Percentiles rank a stretch among this genome's conserved stretches.
phyloP scores from a whole-genome alignment of 306 rosid genomes.

The Aeschynomene evenia region DNA sequence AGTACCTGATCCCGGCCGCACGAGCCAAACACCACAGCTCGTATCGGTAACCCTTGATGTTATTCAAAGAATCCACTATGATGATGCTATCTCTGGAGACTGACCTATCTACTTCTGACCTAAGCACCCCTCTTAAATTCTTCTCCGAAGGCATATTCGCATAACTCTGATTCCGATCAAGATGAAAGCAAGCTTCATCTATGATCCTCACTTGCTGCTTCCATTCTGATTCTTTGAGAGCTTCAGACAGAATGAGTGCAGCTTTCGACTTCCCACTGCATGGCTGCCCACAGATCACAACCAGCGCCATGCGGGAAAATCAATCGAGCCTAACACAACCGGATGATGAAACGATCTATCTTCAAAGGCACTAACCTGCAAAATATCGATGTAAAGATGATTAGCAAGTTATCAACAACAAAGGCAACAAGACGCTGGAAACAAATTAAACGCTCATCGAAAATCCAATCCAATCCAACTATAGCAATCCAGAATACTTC shows the following conservation, averaged over 20 bases:
- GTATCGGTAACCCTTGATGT: slow-evolving; percentile 87
- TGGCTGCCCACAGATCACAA: slow-evolving; percentile 93
- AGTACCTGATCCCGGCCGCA: slow-evolving; percentile 78
- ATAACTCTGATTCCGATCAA: slow-evolving; percentile 75
- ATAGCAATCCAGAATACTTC: not conserved
- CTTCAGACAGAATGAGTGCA: slow-evolving; percentile 58
- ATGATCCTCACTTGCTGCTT: slow-evolving; percentile 58
- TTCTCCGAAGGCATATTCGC: slow-evolving; percentile 91
- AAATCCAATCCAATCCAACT: too few species aligned
- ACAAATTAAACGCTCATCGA: not conserved
- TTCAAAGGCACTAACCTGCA: slow-evolving; percentile 27
- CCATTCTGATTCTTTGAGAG: slow-evolving; percentile 62
- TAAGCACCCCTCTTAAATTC: slow-evolving; percentile 83
- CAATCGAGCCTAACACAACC: not conserved
- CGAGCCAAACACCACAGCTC: slow-evolving; percentile 99
- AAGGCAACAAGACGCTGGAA: not conserved
- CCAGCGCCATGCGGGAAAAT: slow-evolving; percentile 66
- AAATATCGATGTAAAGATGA: not conserved
- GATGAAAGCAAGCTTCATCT: slow-evolving; percentile 76
- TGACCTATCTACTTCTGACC: slow-evolving; percentile 91
- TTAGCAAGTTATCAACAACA: not conserved
- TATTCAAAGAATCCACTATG: slow-evolving; percentile 83
- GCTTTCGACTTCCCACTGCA: slow-evolving; percentile 78
- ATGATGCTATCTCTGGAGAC: slow-evolving; percentile 67
- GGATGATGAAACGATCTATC: not conserved